Base-by-base conservation (phyloP, 1,139 yeast species). In the Nakaseomyces nivariensis region DNA sequence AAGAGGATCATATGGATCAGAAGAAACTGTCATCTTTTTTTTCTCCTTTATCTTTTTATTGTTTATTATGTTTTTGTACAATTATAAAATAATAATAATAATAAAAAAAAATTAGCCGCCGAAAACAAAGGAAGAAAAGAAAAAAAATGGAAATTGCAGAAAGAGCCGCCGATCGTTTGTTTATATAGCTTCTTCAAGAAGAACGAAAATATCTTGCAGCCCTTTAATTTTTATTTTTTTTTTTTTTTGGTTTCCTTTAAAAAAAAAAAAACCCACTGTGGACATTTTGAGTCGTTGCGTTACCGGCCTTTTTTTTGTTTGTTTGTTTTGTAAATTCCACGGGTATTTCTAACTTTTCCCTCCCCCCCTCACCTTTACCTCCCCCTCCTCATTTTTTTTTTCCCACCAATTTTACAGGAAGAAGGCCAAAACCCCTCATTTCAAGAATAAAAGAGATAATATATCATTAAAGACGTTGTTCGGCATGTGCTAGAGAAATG, bases 1-100 rank as follows among this genome's bases (percentile, higher is more conserved):
- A 24, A 58, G 48, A n/a, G 64, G 63, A 49, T 63, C 61, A 45
- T 55, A 61, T 13, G 51, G 44, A 37, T 60, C 66, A 27, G 67
- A 61, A 27, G 44, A 41, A 25, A 41, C n/a, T 22, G n/a, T 41
- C 25, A 36, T 33, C 10, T 11, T 33, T 9, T n/a, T 9, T 33
- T n/a, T 33, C 10, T 33, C n/a, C 13, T 33, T 17, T 17, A 17
- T 36, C 11, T 36, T 7, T 13, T 17, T 17, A 2, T 10, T 1
- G 38, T 34, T 9, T 34, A 8, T 34, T 34, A 5, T 34, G 3
- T 34, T 34, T 13, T 36, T 36, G 25, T 36, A 36, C 5, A 36
- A 44, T 25, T 13, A 44, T 22, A 33, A 44, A 24, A 25, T 11
- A 17, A 13, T n/a, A 24, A 44, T 24, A n/a, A 34, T 17, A 44